Percentiles rank a stretch among this genome's conserved stretches.
Conservation (phyloP, 129 eudicot species). For the Tagetes patula region DNA sequence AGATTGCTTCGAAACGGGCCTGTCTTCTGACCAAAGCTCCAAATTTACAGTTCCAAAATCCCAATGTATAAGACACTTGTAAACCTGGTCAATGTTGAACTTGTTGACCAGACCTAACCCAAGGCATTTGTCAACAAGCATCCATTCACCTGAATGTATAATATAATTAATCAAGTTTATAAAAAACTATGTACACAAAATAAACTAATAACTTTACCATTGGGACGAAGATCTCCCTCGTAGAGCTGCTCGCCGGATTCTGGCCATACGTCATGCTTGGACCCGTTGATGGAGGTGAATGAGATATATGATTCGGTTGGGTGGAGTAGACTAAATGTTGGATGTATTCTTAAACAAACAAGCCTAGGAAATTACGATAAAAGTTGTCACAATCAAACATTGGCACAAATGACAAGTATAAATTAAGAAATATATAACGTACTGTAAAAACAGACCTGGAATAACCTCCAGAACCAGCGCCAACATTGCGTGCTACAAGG, state of each 20-base stretch:
- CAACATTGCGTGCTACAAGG: slow-evolving; percentile 76
- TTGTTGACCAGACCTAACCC: slow-evolving; percentile 72
- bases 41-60: slow-evolving; percentile 77
- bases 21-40: slow-evolving; percentile 92
- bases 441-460: slow-evolving; percentile 54
- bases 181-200: not conserved
- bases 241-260: slow-evolving; percentile 64
- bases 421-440: not conserved
- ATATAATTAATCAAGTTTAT: not conserved
- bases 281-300: slow-evolving; percentile 73
- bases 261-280: slow-evolving; percentile 72
- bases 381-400: not conserved
- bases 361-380: slow-evolving; percentile 48
- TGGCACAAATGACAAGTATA: not conserved
- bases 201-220: slow-evolving; percentile 42
- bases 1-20: slow-evolving; percentile 80
- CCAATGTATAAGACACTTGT: slow-evolving; percentile 84
- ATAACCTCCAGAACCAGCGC: slow-evolving; percentile 94
- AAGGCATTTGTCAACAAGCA: slow-evolving; percentile 72
- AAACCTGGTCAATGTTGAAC: slow-evolving; percentile 58
- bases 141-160: slow-evolving; percentile 78
- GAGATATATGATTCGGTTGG: slow-evolving; percentile 68
- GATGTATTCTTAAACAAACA: slow-evolving; percentile 92
- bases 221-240: slow-evolving; percentile 76
- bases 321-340: slow-evolving; percentile 64